Evolutionary conservation across 2,329 filamentous ascomycete species (phyloP).

Genomic region (Cordyceps militaris): DNA sequence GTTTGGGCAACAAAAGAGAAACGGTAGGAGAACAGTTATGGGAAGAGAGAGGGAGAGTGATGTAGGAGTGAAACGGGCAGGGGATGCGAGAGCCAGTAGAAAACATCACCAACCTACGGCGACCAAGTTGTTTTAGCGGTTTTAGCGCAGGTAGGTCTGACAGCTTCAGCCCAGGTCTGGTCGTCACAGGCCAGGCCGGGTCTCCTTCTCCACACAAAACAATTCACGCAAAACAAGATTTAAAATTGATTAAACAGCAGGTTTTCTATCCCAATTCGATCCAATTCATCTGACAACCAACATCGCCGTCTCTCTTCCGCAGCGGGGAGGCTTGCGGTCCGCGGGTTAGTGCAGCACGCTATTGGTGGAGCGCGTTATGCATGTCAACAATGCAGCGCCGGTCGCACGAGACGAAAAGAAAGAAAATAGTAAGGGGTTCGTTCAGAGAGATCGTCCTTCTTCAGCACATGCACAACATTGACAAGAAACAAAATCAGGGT

Average conservation of each 20-base stretch:
- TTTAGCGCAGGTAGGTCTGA: not conserved
- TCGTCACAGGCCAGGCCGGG: not conserved
- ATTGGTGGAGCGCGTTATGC: slow-evolving; percentile 9
- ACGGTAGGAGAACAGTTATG: not conserved
- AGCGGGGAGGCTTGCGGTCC: not conserved
- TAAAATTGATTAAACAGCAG: not conserved
- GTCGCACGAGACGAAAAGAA: not conserved
- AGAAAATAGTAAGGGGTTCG: not conserved
- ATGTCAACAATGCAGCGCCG: slow-evolving; percentile 11
- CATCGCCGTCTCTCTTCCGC: not conserved
- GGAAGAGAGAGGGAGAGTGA: not conserved
- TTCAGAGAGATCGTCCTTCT: not conserved
- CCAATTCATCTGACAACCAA: not conserved
- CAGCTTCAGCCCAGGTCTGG: not conserved
- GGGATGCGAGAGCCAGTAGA: not conserved
- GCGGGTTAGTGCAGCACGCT: not conserved
- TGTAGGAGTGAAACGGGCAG: slow-evolving; percentile 7
- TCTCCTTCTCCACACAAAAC: not conserved
- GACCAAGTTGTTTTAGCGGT: not conserved
- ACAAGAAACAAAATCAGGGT: not conserved
- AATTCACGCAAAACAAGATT: not conserved
- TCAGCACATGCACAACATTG: slow-evolving; percentile 11
- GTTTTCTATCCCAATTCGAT: slow-evolving; percentile 5
- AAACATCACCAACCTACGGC: not conserved
- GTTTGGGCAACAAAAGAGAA: not conserved